A percentile compares a stretch with the other conserved stretches of the same genome.
Evolutionary conservation across 2,329 filamentous ascomycete genomes (phyloP).

Genomic region (Fonsecaea monophora): DNA sequence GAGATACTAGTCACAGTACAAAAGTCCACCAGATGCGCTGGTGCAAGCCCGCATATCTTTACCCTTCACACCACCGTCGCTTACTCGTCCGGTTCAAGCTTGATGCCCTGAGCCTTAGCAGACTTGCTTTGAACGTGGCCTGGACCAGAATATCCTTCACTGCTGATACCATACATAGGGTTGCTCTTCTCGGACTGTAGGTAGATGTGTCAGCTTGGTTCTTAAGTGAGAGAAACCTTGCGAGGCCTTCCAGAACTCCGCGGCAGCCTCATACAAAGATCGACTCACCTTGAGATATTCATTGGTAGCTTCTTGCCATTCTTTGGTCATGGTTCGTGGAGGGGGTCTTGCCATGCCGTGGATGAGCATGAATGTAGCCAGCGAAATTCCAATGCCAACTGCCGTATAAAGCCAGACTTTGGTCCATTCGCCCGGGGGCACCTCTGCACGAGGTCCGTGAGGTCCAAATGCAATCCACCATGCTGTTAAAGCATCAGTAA

Average conservation of each 20-base stretch:
- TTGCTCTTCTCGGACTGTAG: slow-evolving; percentile 80
- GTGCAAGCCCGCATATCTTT: not conserved
- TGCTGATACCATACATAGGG: slow-evolving; percentile 82
- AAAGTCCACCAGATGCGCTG: slow-evolving; percentile 2
- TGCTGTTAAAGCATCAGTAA: slow-evolving; percentile 62
- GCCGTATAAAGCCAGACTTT: slow-evolving; percentile 77
- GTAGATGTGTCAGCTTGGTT: slow-evolving; percentile 23
- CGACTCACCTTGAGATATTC: slow-evolving; percentile 82
- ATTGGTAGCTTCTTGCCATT: slow-evolving; percentile 95
- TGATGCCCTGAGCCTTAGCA: slow-evolving; percentile 44
- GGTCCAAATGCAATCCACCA: slow-evolving; percentile 99
- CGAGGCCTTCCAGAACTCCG: not conserved
- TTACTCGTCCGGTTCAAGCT: slow-evolving; percentile 37
- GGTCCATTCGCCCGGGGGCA: slow-evolving; percentile 83
- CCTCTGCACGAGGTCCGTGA: slow-evolving; percentile 85
- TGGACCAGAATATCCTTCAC: slow-evolving; percentile 77
- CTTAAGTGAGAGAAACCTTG: not conserved
- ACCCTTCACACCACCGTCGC: not conserved
- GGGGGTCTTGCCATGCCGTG: slow-evolving; percentile 73
- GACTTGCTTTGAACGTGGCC: slow-evolving; percentile 74
- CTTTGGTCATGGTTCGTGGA: slow-evolving; percentile 91
- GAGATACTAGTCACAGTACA: slow-evolving; percentile 33
- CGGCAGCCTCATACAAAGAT: slow-evolving; percentile 45
- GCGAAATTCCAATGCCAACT: slow-evolving; percentile 70
- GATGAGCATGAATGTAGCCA: slow-evolving; percentile 74